Base-by-base conservation (phyloP, 2,329 filamentous ascomycete genomes). In the Alternaria tenuissima region DNA sequence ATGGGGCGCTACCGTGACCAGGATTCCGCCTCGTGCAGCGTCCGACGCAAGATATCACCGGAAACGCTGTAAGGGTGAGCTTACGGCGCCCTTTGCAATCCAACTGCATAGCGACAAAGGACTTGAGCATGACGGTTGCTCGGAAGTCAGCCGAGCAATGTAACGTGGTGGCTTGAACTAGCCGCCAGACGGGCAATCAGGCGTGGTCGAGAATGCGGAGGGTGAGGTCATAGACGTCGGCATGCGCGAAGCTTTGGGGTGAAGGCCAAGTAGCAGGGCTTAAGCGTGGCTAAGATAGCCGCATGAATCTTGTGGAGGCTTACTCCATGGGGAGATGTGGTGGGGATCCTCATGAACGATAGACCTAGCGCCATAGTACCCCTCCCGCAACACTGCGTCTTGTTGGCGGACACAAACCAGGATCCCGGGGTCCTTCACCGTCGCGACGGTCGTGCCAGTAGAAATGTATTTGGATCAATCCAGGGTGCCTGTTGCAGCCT, bases 181-280 rank as follows among this genome's bases (percentile, higher is more conserved):
- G 44, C 20, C 14, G 20, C 26, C 39, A 20, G 14, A 22, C 4
- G 5, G 28, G 44, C 20, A 18, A 51, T 51, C 44, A 51, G 44
- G 42, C 42, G 46, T 49, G 39, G 14, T 18, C 38, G 24, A 44
- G 24, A 41, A 43, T 20, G 26, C 20, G 24, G 38, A 34, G 46
- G 44, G 34, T 57, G 53, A 60, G 53, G 57, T 60, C 57, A 60
- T 60, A 30, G 53, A 42, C 41, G 26, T 52, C 57, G 57, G 57
- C 34, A 55, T 38, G 26, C 44, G 57, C 57, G 57, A 60, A 34
- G 57, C 38, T 36, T 30, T 43, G 52, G 32, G 57, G 57, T 52
- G 20, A 44, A 3, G 24, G 47, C 46, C 57, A 60, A 60, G 53
- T 6, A 20, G 8, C 51, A 28, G 41, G 34, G 18, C 32, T 42